Evolutionary conservation across 106 monocot species (phyloP).

Genomic region (Hemerocallis citrina): DNA sequence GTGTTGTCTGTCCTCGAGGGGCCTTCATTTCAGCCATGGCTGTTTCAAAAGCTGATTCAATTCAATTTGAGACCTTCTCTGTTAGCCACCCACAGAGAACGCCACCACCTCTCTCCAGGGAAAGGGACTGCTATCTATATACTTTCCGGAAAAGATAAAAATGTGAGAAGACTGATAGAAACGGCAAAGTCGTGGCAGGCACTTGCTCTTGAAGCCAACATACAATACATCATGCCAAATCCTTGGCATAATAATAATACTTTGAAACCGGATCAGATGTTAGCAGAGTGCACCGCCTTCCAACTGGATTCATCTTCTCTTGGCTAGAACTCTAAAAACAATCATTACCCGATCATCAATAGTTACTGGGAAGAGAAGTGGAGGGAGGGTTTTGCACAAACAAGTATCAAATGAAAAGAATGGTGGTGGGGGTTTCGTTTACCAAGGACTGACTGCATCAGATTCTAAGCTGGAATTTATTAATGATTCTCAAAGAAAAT

Average conservation of each 20-base stretch:
- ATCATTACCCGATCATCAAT: slow-evolving; percentile 27
- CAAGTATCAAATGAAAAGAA: slow-evolving; percentile 18
- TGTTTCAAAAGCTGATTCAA: slow-evolving; percentile 68
- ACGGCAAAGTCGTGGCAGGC: slow-evolving; percentile 53
- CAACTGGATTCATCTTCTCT: slow-evolving; percentile 18
- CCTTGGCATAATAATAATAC: slow-evolving; percentile 5
- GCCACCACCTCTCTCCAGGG: slow-evolving; percentile 59
- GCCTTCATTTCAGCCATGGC: slow-evolving; percentile 51
- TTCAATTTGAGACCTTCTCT: slow-evolving; percentile 52
- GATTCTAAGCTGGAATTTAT: too few relatives aligned
- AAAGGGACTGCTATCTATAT: slow-evolving; percentile 55
- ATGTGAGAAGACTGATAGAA: slow-evolving; percentile 41
- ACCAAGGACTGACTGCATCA: too few relatives aligned
- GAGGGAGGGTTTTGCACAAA: slow-evolving; percentile 46
- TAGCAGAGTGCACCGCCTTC: slow-evolving; percentile 17
- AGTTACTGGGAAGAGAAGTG: slow-evolving; percentile 86
- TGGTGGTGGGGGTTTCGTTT: too few relatives aligned
- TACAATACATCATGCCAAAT: slow-evolving; percentile 15
- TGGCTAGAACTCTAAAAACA: slow-evolving; percentile 19
- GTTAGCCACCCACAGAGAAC: slow-evolving; percentile 60
- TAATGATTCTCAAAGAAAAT: too few relatives aligned
- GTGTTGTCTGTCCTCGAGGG: slow-evolving; percentile 49
- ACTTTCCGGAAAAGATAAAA: slow-evolving; percentile 43
- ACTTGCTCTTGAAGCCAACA: slow-evolving; percentile 36
- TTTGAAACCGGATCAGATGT: slow-evolving; percentile 1